Evolutionary conservation across 2,329 filamentous ascomycete species (phyloP), one percentile per base, ranked within the genome.

Genomic region (Trichophyton rubrum): DNA sequence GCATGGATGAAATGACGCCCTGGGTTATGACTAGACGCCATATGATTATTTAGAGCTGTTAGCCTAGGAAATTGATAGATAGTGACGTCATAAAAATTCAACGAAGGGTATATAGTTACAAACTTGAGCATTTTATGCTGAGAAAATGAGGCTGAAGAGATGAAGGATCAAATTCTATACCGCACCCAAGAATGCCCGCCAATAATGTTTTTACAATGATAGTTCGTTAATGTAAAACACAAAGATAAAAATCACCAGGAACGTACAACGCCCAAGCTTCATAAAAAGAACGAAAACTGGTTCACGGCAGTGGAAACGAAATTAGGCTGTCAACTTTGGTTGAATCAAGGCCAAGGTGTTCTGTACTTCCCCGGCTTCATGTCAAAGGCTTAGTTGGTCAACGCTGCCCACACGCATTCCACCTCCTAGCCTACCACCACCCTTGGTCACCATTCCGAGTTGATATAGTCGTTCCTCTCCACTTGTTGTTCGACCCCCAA

Each of bases 381-480:
- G n/a, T 74, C 66, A 79, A 62, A 79, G 66, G 68, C 77, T 79
- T 67, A 79, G 66, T 66, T 78, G 74, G 67, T 79, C 77, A 63
- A 78, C 70, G 65, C 77, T 79, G 45, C 75, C 74, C 7, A 77
- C 74, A 62, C 76, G 66, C 20, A 71, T 73, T 59, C 72, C 71
- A 15, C 72, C 74, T 7, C 73, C 75, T 53, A 75, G 66, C 57
- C 74, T 67, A 38, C 73, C 75, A 49, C 73, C 73, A 5, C 72
- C 73, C 61, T 73, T 76, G 3, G 74, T 77, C 22, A 79, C 77
- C 72, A 78, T 74, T 3, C 77, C 77, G 5, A 79, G 64, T 7
- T 74, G 71, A 61, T 79, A 79, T 60, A 78, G 78, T 56, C 75
- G 71, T 63, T 79, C 77, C 66, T 79, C 77, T 0, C 77, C 77